phyloP scores from a whole-genome alignment of 169 alveolate genomes.

The Theileria equi region DNA sequence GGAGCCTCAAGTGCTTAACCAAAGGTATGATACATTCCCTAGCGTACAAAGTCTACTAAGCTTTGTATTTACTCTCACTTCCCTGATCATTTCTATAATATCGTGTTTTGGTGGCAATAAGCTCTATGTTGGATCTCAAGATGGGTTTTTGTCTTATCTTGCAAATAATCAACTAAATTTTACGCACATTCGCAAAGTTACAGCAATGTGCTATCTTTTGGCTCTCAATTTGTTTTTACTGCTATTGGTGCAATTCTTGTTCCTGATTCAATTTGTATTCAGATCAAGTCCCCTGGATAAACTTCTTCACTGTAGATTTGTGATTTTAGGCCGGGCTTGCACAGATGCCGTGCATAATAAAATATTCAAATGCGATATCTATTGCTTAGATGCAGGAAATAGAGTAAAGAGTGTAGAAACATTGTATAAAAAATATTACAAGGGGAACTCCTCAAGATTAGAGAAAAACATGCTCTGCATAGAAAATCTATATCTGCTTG shows the following conservation, averaged over 20 bases:
- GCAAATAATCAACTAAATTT: background rate
- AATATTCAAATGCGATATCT: background rate
- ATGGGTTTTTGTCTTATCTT: constrained; percentile 2
- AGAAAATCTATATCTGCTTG: background rate
- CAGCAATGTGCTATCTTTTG: background rate
- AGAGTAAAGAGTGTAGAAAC: background rate
- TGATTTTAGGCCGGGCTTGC: too few species aligned
- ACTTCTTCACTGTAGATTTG: background rate
- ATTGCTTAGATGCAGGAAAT: background rate
- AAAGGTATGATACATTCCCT: background rate
- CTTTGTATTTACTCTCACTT: constrained; percentile 17
- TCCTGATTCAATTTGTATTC: constrained; percentile 10
- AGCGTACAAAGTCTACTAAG: background rate
- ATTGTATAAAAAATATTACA: background rate
- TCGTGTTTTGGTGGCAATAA: background rate
- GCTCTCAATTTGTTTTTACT: background rate
- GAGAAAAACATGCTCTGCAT: background rate
- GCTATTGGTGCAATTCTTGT: background rate
- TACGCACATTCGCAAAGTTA: background rate
- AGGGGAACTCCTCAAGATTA: too few species aligned
- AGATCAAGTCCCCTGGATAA: background rate
- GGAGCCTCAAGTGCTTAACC: too few species aligned
- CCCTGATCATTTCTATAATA: constrained; percentile 2
- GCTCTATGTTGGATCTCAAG: constrained; percentile 12
- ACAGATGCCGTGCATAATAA: background rate